Percentiles rank a stretch among this genome's conserved stretches.
Evolutionary conservation across 257 asterid species (phyloP).

Genomic region (Solanum appendiculatum): DNA sequence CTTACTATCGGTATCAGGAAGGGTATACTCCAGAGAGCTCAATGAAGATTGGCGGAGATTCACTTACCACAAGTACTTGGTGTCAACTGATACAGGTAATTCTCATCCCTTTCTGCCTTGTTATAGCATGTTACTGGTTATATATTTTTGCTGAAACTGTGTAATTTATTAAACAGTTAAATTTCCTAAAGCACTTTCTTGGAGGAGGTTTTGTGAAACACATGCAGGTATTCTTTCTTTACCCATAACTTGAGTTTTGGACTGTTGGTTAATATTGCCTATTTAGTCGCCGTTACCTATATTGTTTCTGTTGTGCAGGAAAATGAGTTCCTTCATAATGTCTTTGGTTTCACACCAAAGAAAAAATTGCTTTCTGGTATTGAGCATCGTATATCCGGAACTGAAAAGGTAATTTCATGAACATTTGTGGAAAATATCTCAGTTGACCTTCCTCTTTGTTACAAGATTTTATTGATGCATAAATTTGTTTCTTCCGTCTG

Average conservation of each 20-base stretch:
- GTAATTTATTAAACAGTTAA: constrained; percentile 37
- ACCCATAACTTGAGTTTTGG: not conserved
- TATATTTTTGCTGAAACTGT: not conserved
- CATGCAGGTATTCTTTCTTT: constrained; percentile 56
- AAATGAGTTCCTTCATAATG: constrained; percentile 82
- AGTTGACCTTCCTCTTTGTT: not conserved
- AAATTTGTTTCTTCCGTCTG: not conserved
- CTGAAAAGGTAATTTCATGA: constrained; percentile 49
- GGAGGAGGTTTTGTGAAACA: constrained; percentile 97
- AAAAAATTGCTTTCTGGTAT: constrained; percentile 32
- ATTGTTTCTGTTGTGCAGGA: constrained; percentile 35
- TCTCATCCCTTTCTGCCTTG: not conserved
- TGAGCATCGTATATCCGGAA: constrained; percentile 42
- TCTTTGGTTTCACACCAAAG: constrained; percentile 63
- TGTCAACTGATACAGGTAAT: constrained; percentile 62
- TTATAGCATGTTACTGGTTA: not conserved
- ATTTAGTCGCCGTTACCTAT: not conserved
- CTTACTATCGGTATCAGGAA: constrained; percentile 25
- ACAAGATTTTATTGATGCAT: not conserved
- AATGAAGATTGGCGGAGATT: constrained; percentile 69
- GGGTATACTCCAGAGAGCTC: constrained; percentile 64
- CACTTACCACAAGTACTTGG: constrained; percentile 59
- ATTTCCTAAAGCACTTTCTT: constrained; percentile 81
- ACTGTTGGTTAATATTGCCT: not conserved
- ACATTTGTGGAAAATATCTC: not conserved